Conservation (phyloP, 257 asterid species). For the Capsicum pubescens region DNA sequence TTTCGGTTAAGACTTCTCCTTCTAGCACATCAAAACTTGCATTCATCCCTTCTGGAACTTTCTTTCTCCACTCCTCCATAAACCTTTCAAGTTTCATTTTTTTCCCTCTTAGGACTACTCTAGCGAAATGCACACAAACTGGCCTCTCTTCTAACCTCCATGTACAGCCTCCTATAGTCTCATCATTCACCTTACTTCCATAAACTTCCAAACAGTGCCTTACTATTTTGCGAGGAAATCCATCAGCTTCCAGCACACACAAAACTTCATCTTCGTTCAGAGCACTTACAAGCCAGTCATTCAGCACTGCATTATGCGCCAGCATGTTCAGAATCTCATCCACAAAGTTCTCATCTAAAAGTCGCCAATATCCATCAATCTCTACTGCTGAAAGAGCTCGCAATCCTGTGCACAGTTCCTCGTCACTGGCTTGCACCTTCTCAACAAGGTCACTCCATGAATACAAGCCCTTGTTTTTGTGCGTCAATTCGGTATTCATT, state of each 20-base stretch:
- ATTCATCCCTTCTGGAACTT: conserved; percentile 71
- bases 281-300: conserved; percentile 70
- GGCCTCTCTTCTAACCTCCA: conserved; percentile 82
- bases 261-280: conserved; percentile 75
- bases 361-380: conserved; percentile 87
- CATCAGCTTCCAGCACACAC: conserved; percentile 64
- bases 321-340: conserved; percentile 68
- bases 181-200: conserved; percentile 58
- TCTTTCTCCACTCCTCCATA: conserved; percentile 70
- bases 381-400: conserved; percentile 69
- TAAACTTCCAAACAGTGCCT: conserved; percentile 68
- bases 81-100: conserved; percentile 74
- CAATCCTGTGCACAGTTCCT: conserved; percentile 67
- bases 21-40: conserved; percentile 73
- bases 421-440: conserved; percentile 82
- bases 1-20: conserved; percentile 87
- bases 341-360: conserved; percentile 67
- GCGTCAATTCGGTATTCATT: conserved; percentile 58
- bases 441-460: conserved; percentile 80
- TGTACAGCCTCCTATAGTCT: conserved; percentile 35
- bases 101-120: conserved; percentile 64
- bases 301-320: conserved; percentile 57
- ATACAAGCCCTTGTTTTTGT: conserved; percentile 53
- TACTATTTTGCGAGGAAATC: conserved; percentile 66
- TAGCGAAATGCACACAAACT: conserved; percentile 71